Base-by-base conservation (phyloP, 2,329 filamentous ascomycete species). In the Hypomyces rosellus region DNA sequence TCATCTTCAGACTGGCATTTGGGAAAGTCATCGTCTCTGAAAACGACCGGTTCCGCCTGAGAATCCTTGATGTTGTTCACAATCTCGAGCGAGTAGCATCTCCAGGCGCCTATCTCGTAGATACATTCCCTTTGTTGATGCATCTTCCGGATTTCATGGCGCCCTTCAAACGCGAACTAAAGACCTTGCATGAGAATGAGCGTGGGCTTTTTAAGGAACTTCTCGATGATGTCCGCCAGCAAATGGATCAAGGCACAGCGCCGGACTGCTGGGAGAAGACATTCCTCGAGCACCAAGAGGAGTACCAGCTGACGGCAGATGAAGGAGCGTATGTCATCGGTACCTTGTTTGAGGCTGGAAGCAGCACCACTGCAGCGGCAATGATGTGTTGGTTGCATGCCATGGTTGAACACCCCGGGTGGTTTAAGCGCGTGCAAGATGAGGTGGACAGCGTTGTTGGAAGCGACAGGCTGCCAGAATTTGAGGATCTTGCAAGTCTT, bases 391-490 rank as follows among this genome's bases (percentile, higher is more conserved):
- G 76, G 62, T 56, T 75, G 46, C 75, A 76, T 74, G 69, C 71
- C 48, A 76, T 79, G 75, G 68, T 69, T 20, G 63, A 77, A 54
- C 70, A 78, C 55, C 77, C 77, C 0, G 70, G 74, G 55, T 79
- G 77, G 71, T 72, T 78, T 58, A 65, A 60, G 49, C 74, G 73
- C 57, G 72, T 75, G 5, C 78, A 82, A 59, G 76, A 74, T 42
- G 79, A 84, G 61, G 71, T 83, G 13, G 80, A 83, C 55, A 63
- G 69, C 8, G 75, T 81, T 1, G 78, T 76, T 49, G 77, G 77
- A 25, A 36, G 36, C 14, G 70, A 77, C 51, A 69, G 74, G 16
- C 69, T 81, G 65, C 78, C 79, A 0, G 74, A 65, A 13, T 70
- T 75, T 34, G 65, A 67, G 7, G 76, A 82, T 57, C 74, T 73